A percentile compares a stretch with the other conserved stretches of the same genome.
phyloP scores from a whole-genome alignment of 1,139 yeast genomes.

The Candida pseudocylindracea region DNA sequence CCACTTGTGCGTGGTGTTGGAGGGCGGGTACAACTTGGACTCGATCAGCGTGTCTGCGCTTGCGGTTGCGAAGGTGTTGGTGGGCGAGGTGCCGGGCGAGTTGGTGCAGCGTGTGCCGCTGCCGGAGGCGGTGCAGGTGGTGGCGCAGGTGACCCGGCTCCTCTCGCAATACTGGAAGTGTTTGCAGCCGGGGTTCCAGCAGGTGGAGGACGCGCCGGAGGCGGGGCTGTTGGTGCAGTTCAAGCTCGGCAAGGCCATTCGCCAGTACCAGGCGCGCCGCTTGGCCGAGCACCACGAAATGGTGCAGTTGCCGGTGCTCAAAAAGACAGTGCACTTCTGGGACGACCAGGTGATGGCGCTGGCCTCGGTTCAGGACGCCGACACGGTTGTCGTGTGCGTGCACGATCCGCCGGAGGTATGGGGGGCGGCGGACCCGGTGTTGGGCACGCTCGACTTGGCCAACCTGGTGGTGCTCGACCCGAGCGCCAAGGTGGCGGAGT shows the following conservation, averaged over 20 bases:
- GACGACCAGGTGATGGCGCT: constrained; percentile 53
- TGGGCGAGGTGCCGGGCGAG: constrained; percentile 90
- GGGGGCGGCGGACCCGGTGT: constrained; percentile 67
- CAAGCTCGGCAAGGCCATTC: constrained; percentile 18
- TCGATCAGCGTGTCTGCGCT: constrained; percentile 80
- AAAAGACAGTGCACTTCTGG: constrained; percentile 17
- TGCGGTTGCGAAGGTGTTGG: constrained; percentile 74
- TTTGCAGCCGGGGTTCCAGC: constrained; percentile 28
- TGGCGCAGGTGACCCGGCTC: constrained; percentile 58
- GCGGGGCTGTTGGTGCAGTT: constrained; percentile 15
- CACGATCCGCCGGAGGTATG: constrained; percentile 91
- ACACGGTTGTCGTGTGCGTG: constrained; percentile 43
- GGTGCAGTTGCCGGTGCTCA: constrained; percentile 39
- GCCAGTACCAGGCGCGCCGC: constrained; percentile 42
- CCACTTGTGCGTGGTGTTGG: constrained; percentile 69
- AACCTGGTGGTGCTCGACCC: constrained; percentile 41
- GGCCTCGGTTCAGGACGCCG: constrained; percentile 41
- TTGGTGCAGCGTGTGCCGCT: constrained; percentile 39
- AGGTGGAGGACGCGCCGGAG: constrained; percentile 8
- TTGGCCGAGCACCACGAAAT: constrained; percentile 34
- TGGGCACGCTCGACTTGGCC: constrained; percentile 56
- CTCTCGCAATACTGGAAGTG: constrained; percentile 85
- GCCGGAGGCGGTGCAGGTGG: constrained; percentile 63
- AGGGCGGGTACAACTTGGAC: constrained; percentile 92
- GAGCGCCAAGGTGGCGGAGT: constrained; percentile 14